Evolutionary conservation across 1,284 basidiomycete species (phyloP).

Genomic region (Trichosporon coremiiforme): DNA sequence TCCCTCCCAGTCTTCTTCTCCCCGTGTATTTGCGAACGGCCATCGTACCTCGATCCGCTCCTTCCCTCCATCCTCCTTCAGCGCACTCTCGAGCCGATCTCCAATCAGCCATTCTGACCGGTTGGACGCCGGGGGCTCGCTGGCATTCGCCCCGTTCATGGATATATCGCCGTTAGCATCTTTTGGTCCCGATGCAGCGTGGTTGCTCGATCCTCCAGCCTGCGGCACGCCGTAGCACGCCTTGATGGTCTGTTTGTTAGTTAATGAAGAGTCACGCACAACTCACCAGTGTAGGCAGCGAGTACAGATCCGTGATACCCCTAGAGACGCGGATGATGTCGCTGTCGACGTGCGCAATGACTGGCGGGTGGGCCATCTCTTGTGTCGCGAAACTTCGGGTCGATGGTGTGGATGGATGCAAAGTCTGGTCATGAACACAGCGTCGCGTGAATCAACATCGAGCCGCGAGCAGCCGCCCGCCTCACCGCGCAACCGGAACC

Average conservation of each 20-base stretch:
- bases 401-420: constrained; percentile 16
- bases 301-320: constrained; percentile 46
- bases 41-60: constrained; percentile 74
- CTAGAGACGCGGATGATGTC: constrained; percentile 42
- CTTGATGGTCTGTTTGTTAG: constrained; percentile 33
- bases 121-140: constrained; percentile 15
- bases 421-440: background rate
- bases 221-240: constrained; percentile 46
- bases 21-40: constrained; percentile 77
- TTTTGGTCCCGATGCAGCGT: constrained; percentile 19
- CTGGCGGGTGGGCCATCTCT: constrained; percentile 31
- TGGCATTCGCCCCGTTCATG: constrained; percentile 16
- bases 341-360: constrained; percentile 47
- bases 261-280: background rate
- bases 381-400: background rate
- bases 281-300: constrained; percentile 44
- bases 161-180: constrained; percentile 32
- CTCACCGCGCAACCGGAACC: constrained; percentile 9
- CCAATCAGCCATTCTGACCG: constrained; percentile 84
- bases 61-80: constrained; percentile 61
- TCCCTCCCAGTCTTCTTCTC: constrained; percentile 73
- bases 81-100: constrained; percentile 72
- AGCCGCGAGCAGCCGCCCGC: constrained; percentile 8
- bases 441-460: constrained; percentile 16
- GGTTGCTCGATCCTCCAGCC: constrained; percentile 18